phyloP scores from a whole-genome alignment of 208 protist genomes.

The Phytomonas serpens region DNA sequence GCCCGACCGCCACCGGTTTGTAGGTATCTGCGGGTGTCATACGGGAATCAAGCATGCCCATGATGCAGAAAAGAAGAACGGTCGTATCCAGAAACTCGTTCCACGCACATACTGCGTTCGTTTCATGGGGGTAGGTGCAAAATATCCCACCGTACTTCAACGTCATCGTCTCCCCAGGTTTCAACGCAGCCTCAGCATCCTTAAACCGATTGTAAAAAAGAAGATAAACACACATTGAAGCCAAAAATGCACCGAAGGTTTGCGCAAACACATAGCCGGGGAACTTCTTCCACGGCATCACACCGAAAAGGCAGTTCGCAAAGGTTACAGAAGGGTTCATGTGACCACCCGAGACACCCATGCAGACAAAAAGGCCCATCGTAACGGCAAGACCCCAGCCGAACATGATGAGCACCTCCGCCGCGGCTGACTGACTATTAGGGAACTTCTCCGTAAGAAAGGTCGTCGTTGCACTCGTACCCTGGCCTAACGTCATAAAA shows the following conservation, averaged over 20 bases:
- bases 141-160: constrained; percentile 28
- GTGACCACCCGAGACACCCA: constrained; percentile 43
- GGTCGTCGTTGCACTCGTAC: constrained; percentile 20
- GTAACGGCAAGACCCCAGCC: constrained; percentile 35
- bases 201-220: constrained; percentile 31
- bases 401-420: constrained; percentile 26
- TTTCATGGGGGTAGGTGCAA: constrained; percentile 30
- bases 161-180: constrained; percentile 19
- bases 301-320: constrained; percentile 26
- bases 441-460: constrained; percentile 11
- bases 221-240: constrained; percentile 28
- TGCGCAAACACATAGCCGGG: constrained; percentile 35
- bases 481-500: constrained; percentile 35
- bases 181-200: constrained; percentile 7
- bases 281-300: constrained; percentile 38
- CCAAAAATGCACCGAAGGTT: constrained; percentile 27
- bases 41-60: constrained; percentile 29
- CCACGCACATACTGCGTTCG: constrained; percentile 23
- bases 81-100: constrained; percentile 37
- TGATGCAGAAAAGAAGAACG: constrained; percentile 33
- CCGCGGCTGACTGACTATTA: constrained; percentile 10
- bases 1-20: constrained; percentile 36
- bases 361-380: constrained; percentile 30
- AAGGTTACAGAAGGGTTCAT: constrained; percentile 47
- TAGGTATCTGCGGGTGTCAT: constrained; percentile 29